Conservation (phyloP, 345 rosid genomes). For the rapeseed (Brassica napus) region DNA sequence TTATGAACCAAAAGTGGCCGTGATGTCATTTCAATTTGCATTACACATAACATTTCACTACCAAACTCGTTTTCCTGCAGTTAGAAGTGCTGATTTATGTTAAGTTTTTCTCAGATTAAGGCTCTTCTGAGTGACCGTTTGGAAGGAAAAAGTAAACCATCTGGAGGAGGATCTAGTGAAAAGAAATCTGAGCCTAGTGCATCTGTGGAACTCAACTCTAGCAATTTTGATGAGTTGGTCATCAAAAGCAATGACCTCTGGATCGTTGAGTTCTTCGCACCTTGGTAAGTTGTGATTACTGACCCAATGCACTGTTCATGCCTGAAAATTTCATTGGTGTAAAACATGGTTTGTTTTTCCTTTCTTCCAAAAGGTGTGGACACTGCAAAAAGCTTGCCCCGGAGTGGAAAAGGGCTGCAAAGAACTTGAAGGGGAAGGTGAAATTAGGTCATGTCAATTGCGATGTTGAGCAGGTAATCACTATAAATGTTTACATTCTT, state of each 20-base stretch:
- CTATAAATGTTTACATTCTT: not conserved
- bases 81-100: slow-evolving; percentile 9
- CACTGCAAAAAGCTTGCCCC: slow-evolving; percentile 98
- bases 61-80: not conserved
- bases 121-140: slow-evolving; percentile 85
- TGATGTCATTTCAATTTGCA: not conserved
- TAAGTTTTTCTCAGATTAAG: slow-evolving; percentile 59
- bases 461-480: slow-evolving; percentile 78
- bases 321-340: not conserved
- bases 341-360: not conserved
- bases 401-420: slow-evolving; percentile 98
- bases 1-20: too few relatives aligned
- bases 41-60: not conserved
- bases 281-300: slow-evolving; percentile 63
- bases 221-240: slow-evolving; percentile 90
- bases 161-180: slow-evolving; percentile 58
- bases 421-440: slow-evolving; percentile 95
- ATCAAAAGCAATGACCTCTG: slow-evolving; percentile 94
- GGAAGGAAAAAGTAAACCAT: slow-evolving; percentile 62
- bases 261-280: slow-evolving; percentile 98
- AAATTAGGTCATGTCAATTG: slow-evolving; percentile 96
- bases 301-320: not conserved
- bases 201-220: slow-evolving; percentile 74
- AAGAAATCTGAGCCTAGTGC: slow-evolving; percentile 68
- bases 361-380: slow-evolving; percentile 69